These are phyloP conservation scores for Kodamaea leandrae DNA, from an alignment of 805 yeast species.

Conservation along the genomic window DNA sequence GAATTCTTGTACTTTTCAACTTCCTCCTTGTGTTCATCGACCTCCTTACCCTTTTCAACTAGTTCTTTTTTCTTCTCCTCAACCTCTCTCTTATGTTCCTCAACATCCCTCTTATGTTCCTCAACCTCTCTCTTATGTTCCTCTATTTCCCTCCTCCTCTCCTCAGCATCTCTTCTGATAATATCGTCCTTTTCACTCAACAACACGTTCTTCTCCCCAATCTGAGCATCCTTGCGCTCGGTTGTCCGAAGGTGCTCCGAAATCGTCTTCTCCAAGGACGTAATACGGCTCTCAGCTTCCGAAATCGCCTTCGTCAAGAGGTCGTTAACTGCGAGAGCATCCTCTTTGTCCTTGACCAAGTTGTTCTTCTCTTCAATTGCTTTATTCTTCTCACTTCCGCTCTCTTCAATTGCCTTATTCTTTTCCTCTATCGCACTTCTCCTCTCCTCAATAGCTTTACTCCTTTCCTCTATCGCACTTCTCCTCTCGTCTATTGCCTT, in stretches of 20 bases:
- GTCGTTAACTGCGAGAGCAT: too few relatives aligned
- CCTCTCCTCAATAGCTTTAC: background rate
- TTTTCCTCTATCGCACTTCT: background rate
- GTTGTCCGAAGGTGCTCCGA: too few relatives aligned
- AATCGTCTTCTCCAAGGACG: background rate
- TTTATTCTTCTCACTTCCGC: background rate
- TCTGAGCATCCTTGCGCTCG: background rate
- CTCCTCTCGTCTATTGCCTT: background rate
- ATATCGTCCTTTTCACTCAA: constrained; percentile 13
- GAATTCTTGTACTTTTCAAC: too few relatives aligned
- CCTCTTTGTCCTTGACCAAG: background rate
- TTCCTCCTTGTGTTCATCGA: too few relatives aligned
- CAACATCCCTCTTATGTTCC: too few relatives aligned
- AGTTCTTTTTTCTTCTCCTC: background rate
- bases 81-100: too few relatives aligned
- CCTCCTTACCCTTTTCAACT: background rate
- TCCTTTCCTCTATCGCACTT: background rate
- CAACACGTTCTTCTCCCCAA: constrained; percentile 6
- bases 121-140: background rate
- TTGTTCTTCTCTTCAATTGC: background rate
- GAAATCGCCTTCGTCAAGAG: background rate
- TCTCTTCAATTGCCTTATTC: background rate
- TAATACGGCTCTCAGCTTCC: too few relatives aligned
- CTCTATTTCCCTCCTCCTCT: constrained; percentile 6
- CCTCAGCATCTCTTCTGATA: constrained; percentile 16